Base-by-base conservation (phyloP, 768 basidiomycete species). In the Russula olivacea region DNA sequence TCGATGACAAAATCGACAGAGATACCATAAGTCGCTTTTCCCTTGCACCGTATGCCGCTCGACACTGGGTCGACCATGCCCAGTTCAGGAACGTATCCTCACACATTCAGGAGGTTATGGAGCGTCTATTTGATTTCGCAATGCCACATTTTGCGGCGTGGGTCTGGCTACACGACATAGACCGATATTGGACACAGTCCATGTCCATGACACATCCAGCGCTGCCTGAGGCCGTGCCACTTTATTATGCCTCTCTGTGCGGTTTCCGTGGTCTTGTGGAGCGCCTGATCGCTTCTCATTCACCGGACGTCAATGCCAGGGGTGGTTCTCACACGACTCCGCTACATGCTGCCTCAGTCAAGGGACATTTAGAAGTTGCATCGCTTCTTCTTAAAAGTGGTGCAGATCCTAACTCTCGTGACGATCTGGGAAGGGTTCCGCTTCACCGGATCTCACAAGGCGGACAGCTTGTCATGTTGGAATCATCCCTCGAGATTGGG, bases 231-330 rank as follows among this genome's bases (percentile, higher is more conserved):
- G 58, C 21, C 0, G 14, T 1, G 7, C 58, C 63, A 0, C 15
- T 64, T 8, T 64, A 64, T n/a, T 64, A 59, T 43, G 63, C 53
- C 0, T 47, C 40, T n/a, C 4, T 55, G 4, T 64, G 63, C 23
- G 58, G 63, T 6, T 50, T 64, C 23, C 23, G 41, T 49, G 28
- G 30, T 40, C 51, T 59, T 11, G 63, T 19, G 12, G 30, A 64
- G 8, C 38, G 34, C 40, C 32, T 64, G 15, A 9, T 64, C n/a
- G 14, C n/a, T 12, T 15, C 38, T 4, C 21, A 9, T 50, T 11
- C 58, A 10, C 8, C 11, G 11, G 58, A 64, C 1, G 45, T 59
- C 3, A 49, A 55, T 7, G 12, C 36, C 2, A 32, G 17, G 2
- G 58, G 52, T 1, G 58, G 63, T 14, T 55, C 3, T 25, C 25